phyloP scores from a whole-genome alignment of 2,329 filamentous ascomycete genomes.

The Aquanectria penicillioides region DNA sequence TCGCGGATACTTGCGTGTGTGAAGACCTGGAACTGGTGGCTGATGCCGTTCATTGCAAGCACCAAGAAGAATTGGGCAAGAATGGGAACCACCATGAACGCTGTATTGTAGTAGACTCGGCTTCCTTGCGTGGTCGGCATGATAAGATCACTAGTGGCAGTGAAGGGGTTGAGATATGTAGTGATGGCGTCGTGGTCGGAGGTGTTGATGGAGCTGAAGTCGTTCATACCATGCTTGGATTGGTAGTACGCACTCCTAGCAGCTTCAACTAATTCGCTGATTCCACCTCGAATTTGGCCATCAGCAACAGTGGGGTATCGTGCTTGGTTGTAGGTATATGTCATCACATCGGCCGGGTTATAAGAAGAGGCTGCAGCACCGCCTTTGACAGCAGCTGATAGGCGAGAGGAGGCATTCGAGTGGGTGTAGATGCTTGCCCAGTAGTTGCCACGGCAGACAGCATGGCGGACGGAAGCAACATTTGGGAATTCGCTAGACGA shows the following conservation, averaged over 20 bases:
- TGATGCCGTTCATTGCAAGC: constrained; percentile 37
- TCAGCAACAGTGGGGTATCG: constrained; percentile 46
- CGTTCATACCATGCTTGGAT: constrained; percentile 29
- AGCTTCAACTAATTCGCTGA: constrained; percentile 41
- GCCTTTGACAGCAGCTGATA: constrained; percentile 42
- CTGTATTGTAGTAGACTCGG: constrained; percentile 49
- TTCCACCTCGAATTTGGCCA: constrained; percentile 38
- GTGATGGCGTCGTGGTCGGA: constrained; percentile 36
- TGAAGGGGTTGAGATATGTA: constrained; percentile 47
- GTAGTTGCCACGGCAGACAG: constrained; percentile 48
- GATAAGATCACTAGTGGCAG: constrained; percentile 41
- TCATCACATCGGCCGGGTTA: constrained; percentile 45
- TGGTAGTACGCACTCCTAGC: constrained; percentile 40
- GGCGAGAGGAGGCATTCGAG: constrained; percentile 43
- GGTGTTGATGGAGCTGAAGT: constrained; percentile 31
- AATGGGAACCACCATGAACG: constrained; percentile 49
- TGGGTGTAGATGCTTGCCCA: constrained; percentile 50
- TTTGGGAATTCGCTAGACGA: constrained; percentile 37
- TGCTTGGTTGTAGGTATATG: constrained; percentile 50
- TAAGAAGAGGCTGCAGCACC: constrained; percentile 37
- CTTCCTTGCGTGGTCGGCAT: constrained; percentile 47
- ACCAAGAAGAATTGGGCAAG: constrained; percentile 45
- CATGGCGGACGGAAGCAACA: constrained; percentile 37
- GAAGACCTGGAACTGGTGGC: constrained; percentile 31
- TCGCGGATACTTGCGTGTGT: constrained; percentile 35